These are phyloP conservation scores for Poa annua DNA, from an alignment of 176 grass and related monocot species.

Conservation along the genomic window DNA sequence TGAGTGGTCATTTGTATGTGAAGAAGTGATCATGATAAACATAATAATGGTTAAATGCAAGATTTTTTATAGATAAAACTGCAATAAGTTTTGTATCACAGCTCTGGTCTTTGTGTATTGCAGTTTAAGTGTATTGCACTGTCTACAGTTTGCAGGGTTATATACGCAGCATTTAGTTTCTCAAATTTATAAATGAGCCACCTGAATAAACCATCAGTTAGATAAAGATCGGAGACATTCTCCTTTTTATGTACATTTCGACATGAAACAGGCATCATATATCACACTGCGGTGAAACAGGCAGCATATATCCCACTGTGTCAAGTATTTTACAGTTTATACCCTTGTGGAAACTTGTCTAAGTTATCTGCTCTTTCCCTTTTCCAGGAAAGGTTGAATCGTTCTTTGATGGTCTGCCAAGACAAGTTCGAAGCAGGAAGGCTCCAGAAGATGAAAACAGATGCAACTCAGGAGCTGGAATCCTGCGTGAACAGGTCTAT, in stretches of 20 bases:
- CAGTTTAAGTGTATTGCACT: conserved; percentile 4
- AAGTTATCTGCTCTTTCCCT: neutral
- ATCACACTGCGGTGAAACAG: neutral
- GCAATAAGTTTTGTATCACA: neutral
- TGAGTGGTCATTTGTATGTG: neutral
- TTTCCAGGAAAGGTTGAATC: conserved; percentile 79
- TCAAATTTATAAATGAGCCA: neutral
- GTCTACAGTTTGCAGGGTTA: neutral
- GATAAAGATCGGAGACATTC: neutral
- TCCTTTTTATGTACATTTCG: neutral
- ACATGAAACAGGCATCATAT: neutral
- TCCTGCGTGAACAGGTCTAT: conserved; percentile 78
- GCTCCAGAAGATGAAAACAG: conserved; percentile 80
- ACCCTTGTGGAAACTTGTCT: neutral
- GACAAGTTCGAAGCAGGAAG: conserved; percentile 84
- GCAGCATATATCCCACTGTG: neutral
- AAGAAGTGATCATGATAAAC: neutral
- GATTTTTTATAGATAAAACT: neutral
- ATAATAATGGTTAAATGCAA: conserved; percentile 7
- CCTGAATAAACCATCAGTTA: neutral
- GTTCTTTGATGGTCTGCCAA: conserved; percentile 84
- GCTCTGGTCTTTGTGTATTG: neutral
- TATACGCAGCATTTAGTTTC: neutral
- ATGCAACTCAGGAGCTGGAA: conserved; percentile 69
- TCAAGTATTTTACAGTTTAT: neutral